These are phyloP conservation scores for Agrocybe pediades DNA, from an alignment of 768 basidiomycete species.

Conservation along the genomic window DNA sequence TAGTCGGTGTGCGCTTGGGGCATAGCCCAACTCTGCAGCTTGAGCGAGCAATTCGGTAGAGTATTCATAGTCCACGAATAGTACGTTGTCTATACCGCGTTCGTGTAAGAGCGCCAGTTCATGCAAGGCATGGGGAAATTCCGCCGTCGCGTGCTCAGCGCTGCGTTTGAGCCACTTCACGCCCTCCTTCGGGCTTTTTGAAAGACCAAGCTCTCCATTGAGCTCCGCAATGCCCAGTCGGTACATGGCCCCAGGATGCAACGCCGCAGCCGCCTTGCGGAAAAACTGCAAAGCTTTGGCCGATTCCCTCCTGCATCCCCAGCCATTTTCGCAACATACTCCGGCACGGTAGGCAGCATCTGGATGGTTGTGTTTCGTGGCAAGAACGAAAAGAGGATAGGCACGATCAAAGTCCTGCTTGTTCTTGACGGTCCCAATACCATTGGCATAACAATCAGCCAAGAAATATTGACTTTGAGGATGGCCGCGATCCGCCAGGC, in stretches of 20 bases:
- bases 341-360: constrained; percentile 95
- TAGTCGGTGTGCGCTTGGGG: constrained; percentile 91
- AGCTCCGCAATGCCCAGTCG: constrained; percentile 94
- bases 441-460: constrained; percentile 97
- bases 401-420: constrained; percentile 97
- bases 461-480: constrained; percentile 96
- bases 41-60: constrained; percentile 93
- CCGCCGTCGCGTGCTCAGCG: constrained; percentile 90
- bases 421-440: constrained; percentile 89
- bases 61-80: constrained; percentile 97
- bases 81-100: constrained; percentile 95
- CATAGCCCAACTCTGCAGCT: constrained; percentile 94
- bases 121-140: constrained; percentile 96
- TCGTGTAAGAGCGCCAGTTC: constrained; percentile 94
- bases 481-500: constrained; percentile 92
- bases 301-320: constrained; percentile 93
- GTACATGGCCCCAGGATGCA: constrained; percentile 95
- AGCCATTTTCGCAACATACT: constrained; percentile 98
- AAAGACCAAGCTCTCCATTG: constrained; percentile 89
- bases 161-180: constrained; percentile 99
- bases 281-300: constrained; percentile 92
- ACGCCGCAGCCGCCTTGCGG: constrained; percentile 88
- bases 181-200: constrained; percentile 90
- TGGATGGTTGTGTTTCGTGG: constrained; percentile 96
- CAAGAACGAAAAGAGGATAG: constrained; percentile 92